Evolutionary conservation across 495 filamentous ascomycete genomes (phyloP).

Genomic region (Penicillium parvum): DNA sequence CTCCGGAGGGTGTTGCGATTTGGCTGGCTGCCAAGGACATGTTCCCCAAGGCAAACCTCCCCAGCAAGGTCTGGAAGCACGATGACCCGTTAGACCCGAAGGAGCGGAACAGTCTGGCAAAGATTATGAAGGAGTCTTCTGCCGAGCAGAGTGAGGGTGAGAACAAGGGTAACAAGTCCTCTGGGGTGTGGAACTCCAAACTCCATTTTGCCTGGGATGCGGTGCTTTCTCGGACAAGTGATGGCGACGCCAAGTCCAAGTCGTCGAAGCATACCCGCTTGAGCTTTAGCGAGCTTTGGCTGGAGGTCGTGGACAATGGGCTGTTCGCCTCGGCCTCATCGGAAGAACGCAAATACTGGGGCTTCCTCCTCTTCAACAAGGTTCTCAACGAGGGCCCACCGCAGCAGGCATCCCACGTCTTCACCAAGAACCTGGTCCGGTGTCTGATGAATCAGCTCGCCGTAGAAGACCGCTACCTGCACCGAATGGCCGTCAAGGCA

Average conservation of each 20-base stretch:
- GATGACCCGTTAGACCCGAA: slow-evolving; percentile 61
- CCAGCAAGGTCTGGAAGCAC: slow-evolving; percentile 67
- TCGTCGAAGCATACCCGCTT: slow-evolving; percentile 36
- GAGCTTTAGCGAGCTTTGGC: slow-evolving; percentile 78
- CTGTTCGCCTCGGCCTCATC: slow-evolving; percentile 78
- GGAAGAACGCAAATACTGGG: slow-evolving; percentile 82
- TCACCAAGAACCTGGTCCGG: slow-evolving; percentile 77
- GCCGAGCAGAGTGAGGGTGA: slow-evolving; percentile 44
- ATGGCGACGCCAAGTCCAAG: slow-evolving; percentile 27
- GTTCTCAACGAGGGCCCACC: slow-evolving; percentile 51
- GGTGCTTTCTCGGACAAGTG: slow-evolving; percentile 51
- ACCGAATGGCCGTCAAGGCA: slow-evolving; percentile 70
- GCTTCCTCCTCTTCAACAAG: slow-evolving; percentile 79
- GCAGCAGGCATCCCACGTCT: slow-evolving; percentile 52
- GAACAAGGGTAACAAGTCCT: slow-evolving; percentile 44
- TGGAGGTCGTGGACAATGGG: slow-evolving; percentile 78
- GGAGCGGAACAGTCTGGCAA: slow-evolving; percentile 59
- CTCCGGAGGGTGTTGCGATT: slow-evolving; percentile 81
- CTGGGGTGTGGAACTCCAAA: slow-evolving; percentile 74
- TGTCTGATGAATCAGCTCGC: slow-evolving; percentile 84
- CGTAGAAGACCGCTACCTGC: slow-evolving; percentile 78
- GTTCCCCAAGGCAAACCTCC: slow-evolving; percentile 61
- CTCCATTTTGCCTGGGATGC: slow-evolving; percentile 86
- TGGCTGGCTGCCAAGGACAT: slow-evolving; percentile 67
- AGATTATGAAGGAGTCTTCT: slow-evolving; percentile 74